Conservation (phyloP, 306 rosid species). For the Vigna reflexopilosa region DNA sequence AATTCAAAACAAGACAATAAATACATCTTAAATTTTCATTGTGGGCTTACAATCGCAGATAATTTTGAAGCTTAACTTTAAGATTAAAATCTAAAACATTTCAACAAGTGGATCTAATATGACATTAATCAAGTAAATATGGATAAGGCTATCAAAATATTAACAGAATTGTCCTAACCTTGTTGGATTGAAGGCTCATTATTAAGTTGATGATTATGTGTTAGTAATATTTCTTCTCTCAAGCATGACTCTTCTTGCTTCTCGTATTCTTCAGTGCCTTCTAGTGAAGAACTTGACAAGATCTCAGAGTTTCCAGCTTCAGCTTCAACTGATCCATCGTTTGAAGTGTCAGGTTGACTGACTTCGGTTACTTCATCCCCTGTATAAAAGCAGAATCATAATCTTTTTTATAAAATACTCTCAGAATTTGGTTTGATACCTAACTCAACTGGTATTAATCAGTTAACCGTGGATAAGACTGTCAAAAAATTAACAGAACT, state of each 20-base stretch:
- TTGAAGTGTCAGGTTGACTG: conserved; percentile 43
- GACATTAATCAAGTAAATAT: neutral
- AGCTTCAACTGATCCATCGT: conserved; percentile 40
- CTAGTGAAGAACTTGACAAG: conserved; percentile 29
- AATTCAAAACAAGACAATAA: conserved; percentile 43
- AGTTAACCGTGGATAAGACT: neutral
- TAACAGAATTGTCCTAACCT: conserved; percentile 52
- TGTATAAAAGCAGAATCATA: neutral
- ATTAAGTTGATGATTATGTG: conserved; percentile 45
- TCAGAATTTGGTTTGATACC: neutral
- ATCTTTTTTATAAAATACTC: neutral
- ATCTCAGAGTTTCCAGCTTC: conserved; percentile 39
- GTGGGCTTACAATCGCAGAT: conserved; percentile 2
- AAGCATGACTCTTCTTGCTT: conserved; percentile 41
- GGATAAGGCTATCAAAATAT: neutral
- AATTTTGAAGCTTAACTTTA: neutral
- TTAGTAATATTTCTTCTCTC: conserved; percentile 39
- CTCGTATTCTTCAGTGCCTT: conserved; percentile 42
- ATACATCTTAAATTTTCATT: conserved; percentile 5
- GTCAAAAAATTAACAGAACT: conserved; percentile 21
- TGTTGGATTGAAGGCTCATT: conserved; percentile 52
- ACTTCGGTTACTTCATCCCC: conserved; percentile 51
- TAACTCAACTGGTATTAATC: neutral
- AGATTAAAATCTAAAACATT: neutral
- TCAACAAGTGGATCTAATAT: neutral